Base-by-base conservation (phyloP, 768 basidiomycete genomes). In the Podaxis carcinomalis region DNA sequence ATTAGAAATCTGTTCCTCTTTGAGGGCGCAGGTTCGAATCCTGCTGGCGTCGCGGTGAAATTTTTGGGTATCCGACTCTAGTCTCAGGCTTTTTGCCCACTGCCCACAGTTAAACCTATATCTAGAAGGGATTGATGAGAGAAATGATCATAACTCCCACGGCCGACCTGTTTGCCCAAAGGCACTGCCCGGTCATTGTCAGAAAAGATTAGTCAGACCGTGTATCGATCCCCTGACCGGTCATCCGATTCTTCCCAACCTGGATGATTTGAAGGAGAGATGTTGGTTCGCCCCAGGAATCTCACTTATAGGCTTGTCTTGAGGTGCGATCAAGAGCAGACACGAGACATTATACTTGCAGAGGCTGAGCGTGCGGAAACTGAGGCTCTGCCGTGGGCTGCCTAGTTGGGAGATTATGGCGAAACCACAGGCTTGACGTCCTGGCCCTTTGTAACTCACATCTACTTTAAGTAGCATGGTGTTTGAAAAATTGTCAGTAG, bases 1-100 rank as follows among this genome's bases (percentile, higher is more conserved):
- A 87, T 84, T 85, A 84, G 83, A 84, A 71, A 84, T 84, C 83
- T 84, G 81, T 84, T 84, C 78, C 83, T 80, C 80, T 84, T 80
- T 81, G 80, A 80, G 83, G 78, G 84, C 84, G 84, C 78, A 84
- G 81, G 83, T 84, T 65, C 64, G 61, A 65, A 60, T 65, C 64
- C 64, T 65, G 64, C 64, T 62, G 61, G 61, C 61, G 64, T 65
- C 64, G 64, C 42, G 2, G 46, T n/a, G 14, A 14, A 11, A 39
- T 13, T 39, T 39, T 39, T 39, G 0, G 9, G 9, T 10, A 14
- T 4, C 14, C 14, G 37, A 10, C 14, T 7, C 3, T 13, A 9
- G 37, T 39, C 7, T 2, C 9, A 39, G 37, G 37, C 9, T 39
- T 39, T 39, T 39, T 39, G 14, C 37, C 37, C 10, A 10, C 9